Evolutionary conservation across 768 basidiomycete genomes (phyloP).

Genomic region (Pisolithus marmoratus): DNA sequence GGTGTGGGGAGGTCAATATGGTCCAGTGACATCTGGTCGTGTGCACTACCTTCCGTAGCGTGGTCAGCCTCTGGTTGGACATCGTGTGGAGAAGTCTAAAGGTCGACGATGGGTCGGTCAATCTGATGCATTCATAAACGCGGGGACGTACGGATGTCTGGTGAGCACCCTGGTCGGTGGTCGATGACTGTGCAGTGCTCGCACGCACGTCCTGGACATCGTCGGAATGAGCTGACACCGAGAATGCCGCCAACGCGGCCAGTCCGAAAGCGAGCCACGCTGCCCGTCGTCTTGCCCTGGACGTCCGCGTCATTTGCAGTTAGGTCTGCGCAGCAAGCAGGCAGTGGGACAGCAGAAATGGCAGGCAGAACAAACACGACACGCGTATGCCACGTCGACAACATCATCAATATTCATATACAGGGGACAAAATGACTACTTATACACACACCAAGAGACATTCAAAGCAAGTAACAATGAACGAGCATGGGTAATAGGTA

Average conservation of each 20-base stretch:
- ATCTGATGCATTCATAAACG: not conserved
- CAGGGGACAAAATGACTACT: no score
- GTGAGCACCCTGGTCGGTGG: constrained; percentile 1
- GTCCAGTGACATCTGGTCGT: not conserved
- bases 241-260: constrained; percentile 42
- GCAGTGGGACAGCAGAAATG: no score
- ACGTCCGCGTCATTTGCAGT: not conserved
- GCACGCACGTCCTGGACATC: constrained; percentile 13
- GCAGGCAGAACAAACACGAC: no score
- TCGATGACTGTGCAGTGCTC: not conserved
- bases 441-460: no score
- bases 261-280: constrained; percentile 60
- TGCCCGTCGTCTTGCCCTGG: constrained; percentile 34
- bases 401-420: no score
- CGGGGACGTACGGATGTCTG: constrained; percentile 12
- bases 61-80: constrained; percentile 32
- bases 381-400: no score
- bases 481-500: no score
- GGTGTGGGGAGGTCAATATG: constrained; percentile 1
- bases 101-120: constrained; percentile 1
- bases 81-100: constrained; percentile 10
- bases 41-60: constrained; percentile 45
- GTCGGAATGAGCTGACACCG: constrained; percentile 37
- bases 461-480: no score
- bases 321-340: no score